Conservation (phyloP, 768 basidiomycete genomes). For the Saitozyma podzolica region DNA sequence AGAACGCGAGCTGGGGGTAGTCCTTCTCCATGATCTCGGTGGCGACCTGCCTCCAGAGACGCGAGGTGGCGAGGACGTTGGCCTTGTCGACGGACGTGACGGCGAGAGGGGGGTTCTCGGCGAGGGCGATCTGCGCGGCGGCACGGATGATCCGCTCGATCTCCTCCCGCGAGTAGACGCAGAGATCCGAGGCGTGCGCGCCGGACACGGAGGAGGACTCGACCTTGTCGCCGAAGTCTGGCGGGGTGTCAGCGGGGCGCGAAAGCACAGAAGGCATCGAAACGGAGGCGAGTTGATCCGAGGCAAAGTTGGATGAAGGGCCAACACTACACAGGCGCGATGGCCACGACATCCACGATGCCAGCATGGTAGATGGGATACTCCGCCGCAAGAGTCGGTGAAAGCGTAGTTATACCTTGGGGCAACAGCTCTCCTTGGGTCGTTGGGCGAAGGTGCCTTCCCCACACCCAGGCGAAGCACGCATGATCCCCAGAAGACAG, state of each 20-base stretch:
- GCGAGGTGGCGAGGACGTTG: slow-evolving; percentile 91
- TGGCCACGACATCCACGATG: too few species aligned
- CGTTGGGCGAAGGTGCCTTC: too few species aligned
- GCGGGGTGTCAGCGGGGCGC: not conserved
- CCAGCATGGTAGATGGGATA: too few species aligned
- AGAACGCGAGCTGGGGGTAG: slow-evolving; percentile 80
- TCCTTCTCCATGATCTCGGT: slow-evolving; percentile 78
- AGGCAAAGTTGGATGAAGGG: too few species aligned
- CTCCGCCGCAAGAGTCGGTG: too few species aligned
- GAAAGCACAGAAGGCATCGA: not conserved
- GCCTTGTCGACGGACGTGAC: slow-evolving; percentile 98
- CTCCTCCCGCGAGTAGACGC: slow-evolving; percentile 87
- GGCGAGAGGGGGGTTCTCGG: slow-evolving; percentile 75
- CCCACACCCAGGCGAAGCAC: too few species aligned
- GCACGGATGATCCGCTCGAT: slow-evolving; percentile 93
- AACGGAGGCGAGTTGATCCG: too few species aligned
- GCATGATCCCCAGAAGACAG: too few species aligned
- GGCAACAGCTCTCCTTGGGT: too few species aligned
- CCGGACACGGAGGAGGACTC: slow-evolving; percentile 1
- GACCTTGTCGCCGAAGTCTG: slow-evolving; percentile 67
- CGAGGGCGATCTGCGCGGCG: slow-evolving; percentile 85
- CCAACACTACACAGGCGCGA: too few species aligned
- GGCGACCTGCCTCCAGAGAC: slow-evolving; percentile 92
- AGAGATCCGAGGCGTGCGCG: slow-evolving; percentile 78
- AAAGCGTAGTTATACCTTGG: too few species aligned